A percentile compares a stretch with the other conserved stretches of the same genome.
These are phyloP conservation scores for Noccaea caerulescens DNA, from an alignment of 345 rosid genomes.

Conservation along the genomic window DNA sequence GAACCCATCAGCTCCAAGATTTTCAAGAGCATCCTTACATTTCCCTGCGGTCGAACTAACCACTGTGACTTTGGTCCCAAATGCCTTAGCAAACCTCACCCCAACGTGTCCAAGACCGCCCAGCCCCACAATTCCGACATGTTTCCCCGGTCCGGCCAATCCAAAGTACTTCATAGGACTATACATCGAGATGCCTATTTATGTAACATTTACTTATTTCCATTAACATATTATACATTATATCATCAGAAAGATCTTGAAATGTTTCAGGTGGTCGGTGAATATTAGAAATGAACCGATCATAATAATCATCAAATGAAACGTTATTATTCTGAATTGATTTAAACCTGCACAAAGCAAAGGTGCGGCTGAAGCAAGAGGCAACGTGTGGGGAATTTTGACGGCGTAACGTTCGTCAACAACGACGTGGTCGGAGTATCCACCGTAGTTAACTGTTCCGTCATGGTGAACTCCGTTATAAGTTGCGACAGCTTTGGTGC, in stretches of 20 bases:
- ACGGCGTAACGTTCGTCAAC: constrained; percentile 54
- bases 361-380: constrained; percentile 63
- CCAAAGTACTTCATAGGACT: constrained; percentile 67
- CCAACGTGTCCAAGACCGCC: constrained; percentile 50
- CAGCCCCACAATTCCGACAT: constrained; percentile 55
- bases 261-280: not conserved
- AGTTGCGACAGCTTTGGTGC: constrained; percentile 50
- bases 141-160: constrained; percentile 52
- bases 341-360: constrained; percentile 62
- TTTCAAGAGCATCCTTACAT: constrained; percentile 41
- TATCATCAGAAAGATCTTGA: not conserved
- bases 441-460: constrained; percentile 61
- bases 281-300: not conserved
- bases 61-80: constrained; percentile 45
- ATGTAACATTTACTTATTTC: not conserved
- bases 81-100: constrained; percentile 45
- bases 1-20: constrained; percentile 44
- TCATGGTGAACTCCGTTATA: constrained; percentile 45
- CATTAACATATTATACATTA: not conserved
- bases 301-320: not conserved
- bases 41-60: constrained; percentile 35
- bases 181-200: constrained; percentile 61
- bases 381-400: constrained; percentile 51
- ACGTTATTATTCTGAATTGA: not conserved
- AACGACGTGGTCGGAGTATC: constrained; percentile 66